Evolutionary conservation across 83 land plant genomes (phyloP).

Genomic region (Picea abies): DNA sequence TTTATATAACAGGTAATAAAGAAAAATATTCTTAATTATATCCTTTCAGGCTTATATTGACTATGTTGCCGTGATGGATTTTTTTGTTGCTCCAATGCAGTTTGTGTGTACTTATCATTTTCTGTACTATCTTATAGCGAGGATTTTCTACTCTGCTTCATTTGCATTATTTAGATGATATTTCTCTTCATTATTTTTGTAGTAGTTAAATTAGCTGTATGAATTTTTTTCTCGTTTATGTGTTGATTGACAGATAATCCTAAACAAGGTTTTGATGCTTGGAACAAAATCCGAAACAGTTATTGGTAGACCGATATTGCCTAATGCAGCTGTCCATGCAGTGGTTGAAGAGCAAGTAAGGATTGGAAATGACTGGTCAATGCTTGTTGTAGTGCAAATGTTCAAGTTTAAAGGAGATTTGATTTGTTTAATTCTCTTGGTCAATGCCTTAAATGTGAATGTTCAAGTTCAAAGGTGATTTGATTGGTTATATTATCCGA

Average conservation of each 20-base stretch:
- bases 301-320: constrained; percentile 85
- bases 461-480: neutral
- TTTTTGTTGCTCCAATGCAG: too few species aligned
- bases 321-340: constrained; percentile 85
- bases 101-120: too few species aligned
- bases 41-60: too few species aligned
- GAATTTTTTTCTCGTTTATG: too few species aligned
- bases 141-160: too few species aligned
- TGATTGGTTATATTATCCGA: neutral
- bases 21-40: too few species aligned
- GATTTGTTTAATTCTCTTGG: neutral
- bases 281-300: constrained; percentile 74
- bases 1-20: too few species aligned
- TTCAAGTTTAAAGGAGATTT: neutral
- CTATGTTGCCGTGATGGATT: too few species aligned
- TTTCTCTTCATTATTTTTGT: too few species aligned
- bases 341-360: constrained; percentile 98
- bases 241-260: constrained; percentile 45
- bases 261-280: constrained; percentile 87
- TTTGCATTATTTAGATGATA: too few species aligned
- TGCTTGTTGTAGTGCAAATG: neutral
- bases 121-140: too few species aligned
- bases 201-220: too few species aligned
- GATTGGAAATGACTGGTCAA: neutral
- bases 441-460: neutral